Base-by-base conservation (phyloP, 352 stramenopile species). In the Globisporangium cederbergense region DNA sequence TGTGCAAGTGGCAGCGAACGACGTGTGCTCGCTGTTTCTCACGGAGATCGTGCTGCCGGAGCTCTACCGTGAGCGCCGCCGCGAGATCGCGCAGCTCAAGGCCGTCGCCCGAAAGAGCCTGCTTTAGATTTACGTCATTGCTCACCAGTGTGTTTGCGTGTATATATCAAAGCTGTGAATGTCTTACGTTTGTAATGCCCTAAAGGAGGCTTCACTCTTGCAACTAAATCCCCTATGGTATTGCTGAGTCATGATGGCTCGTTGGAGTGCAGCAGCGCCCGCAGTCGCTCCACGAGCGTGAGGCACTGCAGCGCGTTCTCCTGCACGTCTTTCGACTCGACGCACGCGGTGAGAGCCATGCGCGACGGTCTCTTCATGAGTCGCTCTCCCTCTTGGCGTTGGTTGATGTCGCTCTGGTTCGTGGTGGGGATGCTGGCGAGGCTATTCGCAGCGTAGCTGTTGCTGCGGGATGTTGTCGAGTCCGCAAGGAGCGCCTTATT, bases 21-120 rank as follows among this genome's bases (percentile, higher is more conserved):
- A 93, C 60, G 60, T 75, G 7, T 77, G 78, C 36, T 89, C 83
- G 1, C 62, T 83, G 5, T 78, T 90, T 45, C 58, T 91, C 3
- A 83, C 67, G 8, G 79, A 91, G 61, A 77, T 74, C 11, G 62
- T 88, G 13, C 4, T 70, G 0, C 22, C 71, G 1, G 51, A 64
- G 7, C 58, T 81, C 30, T 89, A 86, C 46, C 58, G 75, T 9
- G 67, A 79, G 59, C 78, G 80, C 0, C 73, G 78, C 0, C 76
- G 73, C 49, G 73, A 87, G 57, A 65, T 90, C 32, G 54, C 74
- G 3, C 78, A 87, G 40, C 62, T 90, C 3, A 75, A 76, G 58
- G 66, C 72, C 16, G 65, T 73, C 0, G 62, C 60, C 7, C 40
- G 46, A 11, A 70, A 58, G 67, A 83, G 61, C 43, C 16, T 59